Base-by-base conservation (phyloP, 805 yeast genomes). In the Ogataea naganishii region DNA sequence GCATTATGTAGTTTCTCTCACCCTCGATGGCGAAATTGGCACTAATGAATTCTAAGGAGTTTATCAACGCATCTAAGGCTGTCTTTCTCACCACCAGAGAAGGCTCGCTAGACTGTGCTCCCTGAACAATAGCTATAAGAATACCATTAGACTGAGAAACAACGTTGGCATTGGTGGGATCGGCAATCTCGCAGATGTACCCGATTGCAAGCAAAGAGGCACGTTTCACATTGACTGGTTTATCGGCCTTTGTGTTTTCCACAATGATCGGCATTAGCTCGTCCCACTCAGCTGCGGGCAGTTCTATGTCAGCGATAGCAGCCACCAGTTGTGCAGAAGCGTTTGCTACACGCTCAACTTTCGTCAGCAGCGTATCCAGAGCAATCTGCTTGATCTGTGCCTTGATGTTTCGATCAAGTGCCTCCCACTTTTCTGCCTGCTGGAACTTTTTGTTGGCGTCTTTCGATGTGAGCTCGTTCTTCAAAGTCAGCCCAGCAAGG, bases 1-100 rank as follows among this genome's bases (percentile, higher is more conserved):
- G 96, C 98, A 92, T 92, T 55, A 92, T 82, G 58, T 81, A 86
- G 55, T 92, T 88, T 51, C 98, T 75, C 65, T 92, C 98, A 37
- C 92, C 94, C 51, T 89, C 97, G 36, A 81, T 72, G 44, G 77
- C 86, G 65, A 92, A 92, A 59, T 92, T 92, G 47, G 67, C 70
- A 37, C 80, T 75, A 58, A 92, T 85, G 56, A 89, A 92, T 41
- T 80, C 94, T 44, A 92, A 69, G 18, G 97, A 86, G 59, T 81
- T 82, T 25, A 82, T 94, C 38, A 92, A 70, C 3, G 98, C 95
- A 50, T 82, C 82, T 43, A 92, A 66, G 2, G 98, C 98, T 5
- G 96, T 82, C 40, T 84, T 66, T 41, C 96, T 71, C 23, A 92
- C 96, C 20, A 66, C 58, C 24, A 66, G 61, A 15, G 81, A 74